Base-by-base conservation (phyloP, 1,284 basidiomycete genomes). In the Boletus subluridellus region DNA sequence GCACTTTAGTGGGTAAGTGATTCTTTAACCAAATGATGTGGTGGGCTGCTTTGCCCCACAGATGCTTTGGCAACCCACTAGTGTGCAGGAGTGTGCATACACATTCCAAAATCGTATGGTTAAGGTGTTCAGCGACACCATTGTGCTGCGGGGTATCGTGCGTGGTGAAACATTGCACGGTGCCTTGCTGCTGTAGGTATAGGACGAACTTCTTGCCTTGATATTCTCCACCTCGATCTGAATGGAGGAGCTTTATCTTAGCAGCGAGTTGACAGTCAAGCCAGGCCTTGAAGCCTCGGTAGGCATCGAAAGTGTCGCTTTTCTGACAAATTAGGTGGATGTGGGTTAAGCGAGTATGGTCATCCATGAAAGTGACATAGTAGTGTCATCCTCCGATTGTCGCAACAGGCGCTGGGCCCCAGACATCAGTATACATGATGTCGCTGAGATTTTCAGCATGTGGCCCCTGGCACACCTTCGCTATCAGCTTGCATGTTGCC, bases 111-210 rank as follows among this genome's bases (percentile, higher is more conserved):
- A 63, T 49, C 0, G n/a, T 63, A 0, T 17, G 2, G 11, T 64
- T 64, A 0, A 64, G 34, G 0, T 1, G 4, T 2, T 64, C 17
- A 0, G 44, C 37, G 0, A 64, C 4, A 0, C 58, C 12, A 4
- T 63, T 63, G 35, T 60, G 44, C 2, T 46, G 26, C 5, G 15
- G 45, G 4, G 24, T 62, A 1, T 62, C 9, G 0, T 59, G 51
- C 0, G 14, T 28, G 0, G 45, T 62, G 0, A 63, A 7, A 2
- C 0, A 1, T n/a, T 60, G 44, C 7, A 5, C 0, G 0, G 17
- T 60, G 0, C 30, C 52, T 2, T 35, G 34, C 12, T 51, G 48
- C 0, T 59, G 2, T 3, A 60, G 6, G 28, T 60, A 48, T 0
- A 39, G 0, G 0, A 60, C 3, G 4, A 60, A 60, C 6, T 28